Percentiles rank a stretch among this genome's conserved stretches.
Evolutionary conservation across 371 early-diverging fungal species (phyloP).

Genomic region (Homolaphlyctis polyrhiza): DNA sequence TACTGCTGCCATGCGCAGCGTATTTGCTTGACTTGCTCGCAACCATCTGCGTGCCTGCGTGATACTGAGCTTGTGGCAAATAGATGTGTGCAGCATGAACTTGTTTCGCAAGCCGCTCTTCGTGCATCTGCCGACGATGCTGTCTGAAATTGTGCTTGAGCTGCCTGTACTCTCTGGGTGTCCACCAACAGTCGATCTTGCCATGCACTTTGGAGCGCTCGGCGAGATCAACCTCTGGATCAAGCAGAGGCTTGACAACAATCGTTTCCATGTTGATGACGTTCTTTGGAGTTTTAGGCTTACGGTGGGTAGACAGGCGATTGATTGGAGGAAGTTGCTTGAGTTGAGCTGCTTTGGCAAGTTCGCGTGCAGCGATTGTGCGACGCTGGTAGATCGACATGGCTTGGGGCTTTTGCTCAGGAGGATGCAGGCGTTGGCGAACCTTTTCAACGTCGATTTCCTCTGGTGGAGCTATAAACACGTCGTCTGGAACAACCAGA

Average conservation of each 20-base stretch:
- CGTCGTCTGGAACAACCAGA: not conserved
- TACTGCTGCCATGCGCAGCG: not conserved
- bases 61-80: not conserved
- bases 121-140: not conserved
- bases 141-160: not conserved
- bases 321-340: slow-evolving; percentile 1
- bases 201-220: not conserved
- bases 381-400: too few relatives aligned
- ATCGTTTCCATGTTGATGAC: slow-evolving; percentile 8
- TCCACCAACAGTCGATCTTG: slow-evolving; percentile 18
- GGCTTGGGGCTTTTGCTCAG: too few relatives aligned
- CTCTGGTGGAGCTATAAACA: not conserved
- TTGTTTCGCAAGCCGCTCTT: not conserved
- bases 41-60: not conserved
- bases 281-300: not conserved
- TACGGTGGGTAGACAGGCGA: not conserved
- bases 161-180: slow-evolving; percentile 7
- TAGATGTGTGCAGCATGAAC: not conserved
- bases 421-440: too few relatives aligned
- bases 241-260: slow-evolving; percentile 6
- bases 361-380: too few relatives aligned
- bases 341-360: too few relatives aligned
- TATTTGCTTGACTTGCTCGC: not conserved
- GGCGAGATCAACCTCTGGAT: not conserved
- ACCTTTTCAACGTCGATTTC: not conserved